These are phyloP conservation scores for Heracleum sosnowskyi DNA, from an alignment of 129 eudicot genomes.

Conservation along the genomic window DNA sequence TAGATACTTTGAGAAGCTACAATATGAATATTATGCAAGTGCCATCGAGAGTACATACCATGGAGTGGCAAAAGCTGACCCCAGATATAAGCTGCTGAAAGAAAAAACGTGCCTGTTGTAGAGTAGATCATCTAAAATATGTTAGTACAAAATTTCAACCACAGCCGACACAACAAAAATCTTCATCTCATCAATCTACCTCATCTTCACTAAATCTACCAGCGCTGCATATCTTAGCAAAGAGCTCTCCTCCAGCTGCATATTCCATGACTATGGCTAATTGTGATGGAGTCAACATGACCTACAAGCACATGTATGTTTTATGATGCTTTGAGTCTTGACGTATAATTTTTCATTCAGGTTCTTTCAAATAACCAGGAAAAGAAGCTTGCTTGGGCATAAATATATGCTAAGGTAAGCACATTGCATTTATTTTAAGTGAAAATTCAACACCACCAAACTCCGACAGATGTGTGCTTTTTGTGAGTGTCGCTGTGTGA, in stretches of 20 bases:
- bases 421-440: neutral
- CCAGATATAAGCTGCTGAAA: slow-evolving; percentile 90
- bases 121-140: slow-evolving; percentile 11
- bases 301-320: slow-evolving; percentile 23
- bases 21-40: neutral
- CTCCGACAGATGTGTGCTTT: neutral
- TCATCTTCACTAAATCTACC: slow-evolving; percentile 77
- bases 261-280: slow-evolving; percentile 73
- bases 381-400: neutral
- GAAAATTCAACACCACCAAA: neutral
- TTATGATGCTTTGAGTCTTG: neutral
- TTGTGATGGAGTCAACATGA: slow-evolving; percentile 58
- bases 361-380: neutral
- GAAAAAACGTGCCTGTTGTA: slow-evolving; percentile 71
- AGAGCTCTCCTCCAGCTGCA: slow-evolving; percentile 75
- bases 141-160: slow-evolving; percentile 18
- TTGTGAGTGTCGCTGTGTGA: neutral
- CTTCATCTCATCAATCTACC: slow-evolving; percentile 23
- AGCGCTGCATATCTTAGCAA: slow-evolving; percentile 55
- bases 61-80: slow-evolving; percentile 77
- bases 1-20: neutral
- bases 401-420: neutral
- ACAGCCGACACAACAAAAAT: neutral
- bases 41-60: slow-evolving; percentile 33
- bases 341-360: neutral